These are phyloP conservation scores for Breynia disticha DNA, from an alignment of 441 rosid species.

Conservation along the genomic window DNA sequence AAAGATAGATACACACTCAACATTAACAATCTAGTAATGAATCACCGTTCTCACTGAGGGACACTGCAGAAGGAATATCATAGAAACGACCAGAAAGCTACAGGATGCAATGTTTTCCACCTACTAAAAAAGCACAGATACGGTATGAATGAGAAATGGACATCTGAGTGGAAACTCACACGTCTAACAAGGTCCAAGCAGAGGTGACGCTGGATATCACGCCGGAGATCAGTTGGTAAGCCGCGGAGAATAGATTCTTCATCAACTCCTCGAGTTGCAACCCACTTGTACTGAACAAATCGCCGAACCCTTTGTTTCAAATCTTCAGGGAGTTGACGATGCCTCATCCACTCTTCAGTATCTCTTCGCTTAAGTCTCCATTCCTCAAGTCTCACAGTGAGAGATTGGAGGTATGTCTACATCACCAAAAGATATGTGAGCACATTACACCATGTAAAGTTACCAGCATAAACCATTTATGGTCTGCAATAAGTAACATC, in stretches of 20 bases:
- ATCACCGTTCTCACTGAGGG: too few species aligned
- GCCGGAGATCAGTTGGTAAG: conserved; percentile 84
- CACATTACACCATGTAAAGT: conserved; percentile 8
- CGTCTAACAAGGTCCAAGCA: conserved; percentile 89
- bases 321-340: conserved; percentile 89
- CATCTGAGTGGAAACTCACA: conserved; percentile 33
- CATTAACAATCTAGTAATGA: too few species aligned
- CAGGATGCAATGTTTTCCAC: neutral
- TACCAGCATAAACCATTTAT: neutral
- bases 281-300: conserved; percentile 85
- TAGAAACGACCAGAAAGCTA: too few species aligned
- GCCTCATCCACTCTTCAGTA: conserved; percentile 96
- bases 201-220: conserved; percentile 76
- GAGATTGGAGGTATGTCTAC: conserved; percentile 86
- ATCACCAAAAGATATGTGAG: conserved; percentile 14
- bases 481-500: neutral
- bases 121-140: neutral
- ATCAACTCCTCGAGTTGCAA: conserved; percentile 82
- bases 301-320: conserved; percentile 56
- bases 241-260: conserved; percentile 71
- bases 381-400: conserved; percentile 85
- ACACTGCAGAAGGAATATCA: too few species aligned
- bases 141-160: neutral
- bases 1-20: too few species aligned
- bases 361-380: conserved; percentile 93